These are phyloP conservation scores for Pseudopyricularia cyperi DNA, from an alignment of 2,329 filamentous ascomycete genomes.

Conservation along the genomic window DNA sequence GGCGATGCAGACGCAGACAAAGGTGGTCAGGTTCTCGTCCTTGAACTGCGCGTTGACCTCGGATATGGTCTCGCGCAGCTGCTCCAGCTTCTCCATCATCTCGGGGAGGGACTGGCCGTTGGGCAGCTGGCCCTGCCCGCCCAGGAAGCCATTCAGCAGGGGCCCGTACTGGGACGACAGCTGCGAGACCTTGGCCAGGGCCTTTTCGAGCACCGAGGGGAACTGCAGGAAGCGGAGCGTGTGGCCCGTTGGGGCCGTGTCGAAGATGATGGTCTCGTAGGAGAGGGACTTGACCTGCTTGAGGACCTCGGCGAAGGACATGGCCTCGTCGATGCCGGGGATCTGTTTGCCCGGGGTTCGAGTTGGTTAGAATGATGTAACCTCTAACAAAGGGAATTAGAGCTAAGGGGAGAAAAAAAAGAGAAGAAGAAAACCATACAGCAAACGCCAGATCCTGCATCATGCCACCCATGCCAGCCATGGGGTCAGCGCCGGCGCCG, in stretches of 20 bases:
- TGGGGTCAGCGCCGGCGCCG: conserved; percentile 42
- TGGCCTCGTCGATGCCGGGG: conserved; percentile 95
- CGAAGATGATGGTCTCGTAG: conserved; percentile 98
- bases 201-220: conserved; percentile 94
- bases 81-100: conserved; percentile 89
- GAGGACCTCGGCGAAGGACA: conserved; percentile 98
- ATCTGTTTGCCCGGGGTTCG: conserved; percentile 61
- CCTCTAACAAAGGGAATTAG: not conserved
- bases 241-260: conserved; percentile 94
- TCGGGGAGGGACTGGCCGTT: conserved; percentile 90
- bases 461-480: conserved; percentile 76
- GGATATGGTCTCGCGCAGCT: conserved; percentile 78
- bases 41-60: conserved; percentile 99
- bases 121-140: conserved; percentile 42
- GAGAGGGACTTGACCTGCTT: conserved; percentile 99
- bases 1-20: conserved; percentile 96
- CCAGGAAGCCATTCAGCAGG: conserved; percentile 83
- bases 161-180: conserved; percentile 90
- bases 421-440: conserved; percentile 34
- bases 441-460: conserved; percentile 98
- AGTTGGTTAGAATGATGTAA: no score
- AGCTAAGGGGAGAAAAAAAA: conserved; percentile 1
- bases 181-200: conserved; percentile 91
- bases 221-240: conserved; percentile 98
- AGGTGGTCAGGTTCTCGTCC: conserved; percentile 87